Evolutionary conservation across 495 filamentous ascomycete species (phyloP).

Genomic region (Penicillium roqueforti): DNA sequence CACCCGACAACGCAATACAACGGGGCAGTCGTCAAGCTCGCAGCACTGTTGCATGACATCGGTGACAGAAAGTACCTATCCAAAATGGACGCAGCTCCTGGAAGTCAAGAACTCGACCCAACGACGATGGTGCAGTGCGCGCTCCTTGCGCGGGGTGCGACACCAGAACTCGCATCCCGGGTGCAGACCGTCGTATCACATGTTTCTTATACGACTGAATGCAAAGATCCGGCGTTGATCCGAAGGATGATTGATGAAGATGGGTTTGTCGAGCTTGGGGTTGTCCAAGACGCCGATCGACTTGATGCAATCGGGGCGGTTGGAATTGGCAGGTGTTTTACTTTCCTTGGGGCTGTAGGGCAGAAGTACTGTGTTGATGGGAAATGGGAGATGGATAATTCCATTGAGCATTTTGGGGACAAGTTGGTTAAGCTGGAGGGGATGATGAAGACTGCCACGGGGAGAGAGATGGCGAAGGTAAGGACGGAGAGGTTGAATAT

Average conservation of each 20-base stretch:
- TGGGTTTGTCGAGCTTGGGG: constrained; percentile 65
- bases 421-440: constrained; percentile 68
- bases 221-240: constrained; percentile 52
- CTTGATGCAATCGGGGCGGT: constrained; percentile 85
- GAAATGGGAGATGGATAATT: constrained; percentile 54
- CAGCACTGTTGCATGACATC: constrained; percentile 81
- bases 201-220: constrained; percentile 76
- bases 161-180: constrained; percentile 50
- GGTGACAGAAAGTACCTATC: constrained; percentile 76
- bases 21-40: constrained; percentile 58
- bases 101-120: constrained; percentile 26
- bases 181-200: constrained; percentile 67
- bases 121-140: constrained; percentile 53
- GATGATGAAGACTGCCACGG: constrained; percentile 81
- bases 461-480: constrained; percentile 59
- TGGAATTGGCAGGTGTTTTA: constrained; percentile 74
- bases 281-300: constrained; percentile 89
- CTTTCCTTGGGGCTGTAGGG: constrained; percentile 63
- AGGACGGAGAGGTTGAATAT: constrained; percentile 58
- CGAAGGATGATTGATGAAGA: constrained; percentile 44
- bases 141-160: constrained; percentile 54
- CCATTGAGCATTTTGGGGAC: constrained; percentile 73
- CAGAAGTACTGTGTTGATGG: constrained; percentile 26
- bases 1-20: constrained; percentile 40
- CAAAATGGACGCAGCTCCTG: constrained; percentile 1